These are phyloP conservation scores for Parascedosporium putredinis DNA, from an alignment of 2,329 filamentous ascomycete genomes.

Conservation along the genomic window DNA sequence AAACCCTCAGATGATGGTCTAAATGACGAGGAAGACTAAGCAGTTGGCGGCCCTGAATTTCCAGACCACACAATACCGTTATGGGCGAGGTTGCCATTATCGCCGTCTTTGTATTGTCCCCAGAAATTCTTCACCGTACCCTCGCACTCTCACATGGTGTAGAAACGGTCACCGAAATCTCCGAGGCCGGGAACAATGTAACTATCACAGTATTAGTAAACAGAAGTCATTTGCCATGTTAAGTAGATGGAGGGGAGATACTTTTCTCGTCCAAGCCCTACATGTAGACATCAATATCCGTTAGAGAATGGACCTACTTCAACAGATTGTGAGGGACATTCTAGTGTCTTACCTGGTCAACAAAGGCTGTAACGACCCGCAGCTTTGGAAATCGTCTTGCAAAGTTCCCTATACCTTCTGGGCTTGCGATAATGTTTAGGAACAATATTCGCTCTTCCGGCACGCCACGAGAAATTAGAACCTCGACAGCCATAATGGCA, in stretches of 20 bases:
- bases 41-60: neutral
- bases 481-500: constrained; percentile 92
- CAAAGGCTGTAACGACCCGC: constrained; percentile 87
- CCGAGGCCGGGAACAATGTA: constrained; percentile 92
- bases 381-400: constrained; percentile 80
- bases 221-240: no score
- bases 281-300: constrained; percentile 15
- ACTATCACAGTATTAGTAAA: constrained; percentile 41
- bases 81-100: no score
- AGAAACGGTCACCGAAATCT: constrained; percentile 93
- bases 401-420: constrained; percentile 82
- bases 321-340: no score
- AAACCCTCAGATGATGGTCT: neutral
- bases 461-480: constrained; percentile 80
- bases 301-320: neutral
- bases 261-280: constrained; percentile 95
- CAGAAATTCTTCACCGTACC: neutral
- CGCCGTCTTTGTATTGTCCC: no score
- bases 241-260: constrained; percentile 31
- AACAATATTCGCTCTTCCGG: constrained; percentile 94
- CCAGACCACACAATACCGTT: no score
- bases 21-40: neutral
- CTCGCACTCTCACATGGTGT: constrained; percentile 49
- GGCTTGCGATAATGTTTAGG: constrained; percentile 94
- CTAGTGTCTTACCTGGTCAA: constrained; percentile 55